Base-by-base conservation (phyloP, 208 protist species). In the Tritrichomonas musculus region DNA sequence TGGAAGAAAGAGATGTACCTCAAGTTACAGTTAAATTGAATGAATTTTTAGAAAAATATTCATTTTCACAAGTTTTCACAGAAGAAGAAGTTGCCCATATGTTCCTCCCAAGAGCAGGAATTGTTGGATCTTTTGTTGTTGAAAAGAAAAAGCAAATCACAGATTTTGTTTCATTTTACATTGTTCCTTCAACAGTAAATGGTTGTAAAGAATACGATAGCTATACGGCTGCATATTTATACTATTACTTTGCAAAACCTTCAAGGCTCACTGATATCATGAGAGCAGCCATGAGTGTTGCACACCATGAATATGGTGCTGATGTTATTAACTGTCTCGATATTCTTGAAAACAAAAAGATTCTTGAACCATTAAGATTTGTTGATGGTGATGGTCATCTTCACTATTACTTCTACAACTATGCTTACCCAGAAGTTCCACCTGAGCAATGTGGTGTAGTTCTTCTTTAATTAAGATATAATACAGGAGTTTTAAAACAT, bases 381-480 rank as follows among this genome's bases (percentile, higher is more conserved):
- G 97, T 96, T 4, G 93, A 95, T 11, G 98, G 98, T 49, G 98
- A 99, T 95, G 99, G 99, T 41, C 94, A 97, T 41, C 96, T 99
- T 27, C 96, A 98, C 69, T 99, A 99, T 96, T 99, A 99, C 96
- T 97, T 99, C 82, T 99, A 98, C 96, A 99, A 99, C 96, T 99
- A 97, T 96, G 93, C 95, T 44, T 98, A 97, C 96, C 66, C 93
- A 44, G 64, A 75, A 13, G 73, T 95, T 30, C 27, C 17, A 36
- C 30, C 93, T 4, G 5, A 88, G 5, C 57, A 94, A 8, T 92
- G 94, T 11, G 95, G 94, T 17, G 92, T 95, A 13, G 94, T 95
- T 9, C 93, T 95, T 0, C 93, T 95, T 47, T 95, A 82, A n/a
- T n/a, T n/a, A n/a, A n/a, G n/a, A n/a, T n/a, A n/a, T n/a, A n/a